Conservation (phyloP, 768 basidiomycete species). For the Suillus occidentalis region DNA sequence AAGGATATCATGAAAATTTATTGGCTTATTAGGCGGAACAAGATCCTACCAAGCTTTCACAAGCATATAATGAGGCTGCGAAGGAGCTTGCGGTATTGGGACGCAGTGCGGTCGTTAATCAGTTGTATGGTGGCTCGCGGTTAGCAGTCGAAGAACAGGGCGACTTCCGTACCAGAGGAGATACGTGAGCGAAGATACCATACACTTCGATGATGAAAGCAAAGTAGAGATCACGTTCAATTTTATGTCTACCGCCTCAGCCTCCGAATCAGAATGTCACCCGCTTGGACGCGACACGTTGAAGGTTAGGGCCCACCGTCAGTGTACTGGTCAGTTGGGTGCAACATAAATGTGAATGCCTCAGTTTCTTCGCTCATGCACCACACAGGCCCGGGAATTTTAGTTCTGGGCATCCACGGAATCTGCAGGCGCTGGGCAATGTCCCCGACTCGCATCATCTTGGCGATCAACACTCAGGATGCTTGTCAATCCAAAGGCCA, state of each 20-base stretch:
- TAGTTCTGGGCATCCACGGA: too few species aligned
- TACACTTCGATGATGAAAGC: neutral
- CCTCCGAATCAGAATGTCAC: neutral
- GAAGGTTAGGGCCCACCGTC: neutral
- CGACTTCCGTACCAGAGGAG: conserved; percentile 20
- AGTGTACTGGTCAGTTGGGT: too few species aligned
- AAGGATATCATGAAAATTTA: neutral
- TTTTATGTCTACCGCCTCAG: neutral
- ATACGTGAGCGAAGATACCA: conserved; percentile 14
- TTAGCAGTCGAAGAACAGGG: conserved; percentile 78
- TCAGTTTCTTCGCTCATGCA: too few species aligned
- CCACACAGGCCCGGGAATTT: too few species aligned
- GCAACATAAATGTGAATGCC: too few species aligned
- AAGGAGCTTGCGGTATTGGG: conserved; percentile 77
- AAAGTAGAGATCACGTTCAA: neutral
- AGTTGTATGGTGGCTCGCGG: conserved; percentile 84
- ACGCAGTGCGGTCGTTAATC: conserved; percentile 83
- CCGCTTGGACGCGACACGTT: neutral
- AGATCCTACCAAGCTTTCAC: conserved; percentile 54
- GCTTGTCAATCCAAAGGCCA: too few species aligned
- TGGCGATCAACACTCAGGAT: too few species aligned
- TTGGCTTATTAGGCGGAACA: conserved; percentile 49
- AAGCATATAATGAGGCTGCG: conserved; percentile 67
- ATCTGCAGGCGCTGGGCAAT: too few species aligned
- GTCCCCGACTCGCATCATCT: too few species aligned